These are phyloP conservation scores for Candida tropicalis DNA, from an alignment of 1,139 yeast genomes.

Conservation along the genomic window DNA sequence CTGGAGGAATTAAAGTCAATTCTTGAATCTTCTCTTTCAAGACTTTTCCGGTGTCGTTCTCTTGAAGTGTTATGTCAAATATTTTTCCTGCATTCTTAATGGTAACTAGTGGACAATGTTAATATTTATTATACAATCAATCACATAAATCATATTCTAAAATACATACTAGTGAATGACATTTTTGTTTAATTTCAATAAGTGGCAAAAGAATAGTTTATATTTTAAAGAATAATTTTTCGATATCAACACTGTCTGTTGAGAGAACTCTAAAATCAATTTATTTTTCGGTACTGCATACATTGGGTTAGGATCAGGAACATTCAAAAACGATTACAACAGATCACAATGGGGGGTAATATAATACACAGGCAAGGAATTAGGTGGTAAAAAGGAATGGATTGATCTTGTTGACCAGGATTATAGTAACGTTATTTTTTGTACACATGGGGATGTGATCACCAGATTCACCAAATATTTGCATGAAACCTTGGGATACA, in stretches of 20 bases:
- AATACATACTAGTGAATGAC: constrained; percentile 9
- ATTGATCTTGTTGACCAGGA: constrained; percentile 18
- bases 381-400: no score
- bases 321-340: no score
- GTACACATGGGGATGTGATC: constrained; percentile 89
- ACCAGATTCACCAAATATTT: constrained; percentile 57
- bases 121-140: not conserved
- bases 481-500: constrained; percentile 37
- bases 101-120: constrained; percentile 25
- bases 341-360: no score
- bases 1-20: constrained; percentile 78
- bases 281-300: not conserved
- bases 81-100: constrained; percentile 87
- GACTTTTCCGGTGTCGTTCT: constrained; percentile 60
- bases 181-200: not conserved
- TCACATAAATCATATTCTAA: not conserved
- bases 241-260: not conserved
- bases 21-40: constrained; percentile 74
- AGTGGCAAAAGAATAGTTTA: not conserved
- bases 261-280: not conserved
- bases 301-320: no score
- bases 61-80: constrained; percentile 65
- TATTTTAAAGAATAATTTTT: not conserved
- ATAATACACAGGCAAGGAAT: no score
- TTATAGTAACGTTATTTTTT: constrained; percentile 56